A percentile compares a stretch with the other conserved stretches of the same genome.
Evolutionary conservation across 225 moss, liverwort and hornwort genomes (phyloP).

Genomic region (Bryum argenteum): DNA sequence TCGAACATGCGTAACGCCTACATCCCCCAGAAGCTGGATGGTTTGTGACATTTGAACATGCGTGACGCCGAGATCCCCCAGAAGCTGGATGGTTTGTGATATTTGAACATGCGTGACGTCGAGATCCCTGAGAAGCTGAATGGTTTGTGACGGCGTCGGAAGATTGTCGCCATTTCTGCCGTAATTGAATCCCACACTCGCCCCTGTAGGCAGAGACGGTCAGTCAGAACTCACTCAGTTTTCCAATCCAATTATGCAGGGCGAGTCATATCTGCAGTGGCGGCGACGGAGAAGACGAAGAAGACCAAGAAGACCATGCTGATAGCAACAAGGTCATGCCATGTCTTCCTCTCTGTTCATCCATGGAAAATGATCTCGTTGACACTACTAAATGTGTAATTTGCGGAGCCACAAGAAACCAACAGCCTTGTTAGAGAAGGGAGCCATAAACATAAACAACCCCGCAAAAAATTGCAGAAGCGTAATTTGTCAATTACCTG

Average conservation of each 20-base stretch:
- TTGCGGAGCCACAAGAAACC: not conserved
- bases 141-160: slow-evolving; percentile 51
- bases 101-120: slow-evolving; percentile 60
- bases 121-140: slow-evolving; percentile 51
- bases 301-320: slow-evolving; percentile 36
- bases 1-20: no score
- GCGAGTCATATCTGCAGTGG: slow-evolving; percentile 18
- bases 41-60: no score
- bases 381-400: slow-evolving; percentile 8
- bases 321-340: slow-evolving; percentile 41
- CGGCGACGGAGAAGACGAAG: no score
- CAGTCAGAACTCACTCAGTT: not conserved
- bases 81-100: no score
- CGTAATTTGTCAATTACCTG: slow-evolving; percentile 10
- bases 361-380: slow-evolving; percentile 30
- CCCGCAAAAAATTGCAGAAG: slow-evolving; percentile 1
- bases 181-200: slow-evolving; percentile 60
- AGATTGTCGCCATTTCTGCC: slow-evolving; percentile 67
- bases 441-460: not conserved
- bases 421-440: not conserved
- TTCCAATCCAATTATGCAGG: not conserved
- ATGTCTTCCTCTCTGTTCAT: slow-evolving; percentile 25
- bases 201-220: slow-evolving; percentile 34
- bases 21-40: no score
- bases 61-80: no score